These are phyloP conservation scores for Thinopyrum elongatum DNA, from an alignment of 176 grass and related monocot species.

Conservation along the genomic window DNA sequence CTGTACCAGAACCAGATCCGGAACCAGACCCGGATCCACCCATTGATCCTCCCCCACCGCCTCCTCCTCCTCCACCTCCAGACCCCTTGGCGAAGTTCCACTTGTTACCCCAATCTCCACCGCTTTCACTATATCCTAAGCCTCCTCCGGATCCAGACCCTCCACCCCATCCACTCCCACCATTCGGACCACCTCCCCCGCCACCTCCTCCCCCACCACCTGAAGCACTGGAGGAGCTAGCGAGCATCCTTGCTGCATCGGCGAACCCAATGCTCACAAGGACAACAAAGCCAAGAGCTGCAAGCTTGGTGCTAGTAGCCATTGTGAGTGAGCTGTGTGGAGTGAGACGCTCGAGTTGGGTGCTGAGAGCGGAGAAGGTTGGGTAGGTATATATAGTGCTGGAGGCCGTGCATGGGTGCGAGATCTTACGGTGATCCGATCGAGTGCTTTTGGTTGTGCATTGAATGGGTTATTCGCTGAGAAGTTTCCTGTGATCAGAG, in stretches of 20 bases:
- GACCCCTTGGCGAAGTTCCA: background rate
- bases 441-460: background rate
- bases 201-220: slow-evolving; percentile 4
- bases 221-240: background rate
- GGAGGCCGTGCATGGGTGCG: slow-evolving; percentile 3
- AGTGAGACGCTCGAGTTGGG: background rate
- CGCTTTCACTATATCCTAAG: background rate
- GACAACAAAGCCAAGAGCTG: slow-evolving; percentile 28
- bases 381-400: slow-evolving; percentile 39
- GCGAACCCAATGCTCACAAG: slow-evolving; percentile 33
- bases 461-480: background rate
- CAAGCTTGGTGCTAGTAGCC: slow-evolving; percentile 14
- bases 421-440: background rate
- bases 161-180: background rate
- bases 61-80: slow-evolving; percentile 19
- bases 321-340: background rate
- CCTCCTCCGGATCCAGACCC: background rate
- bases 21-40: background rate
- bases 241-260: slow-evolving; percentile 27
- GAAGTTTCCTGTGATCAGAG: background rate
- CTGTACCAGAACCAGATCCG: slow-evolving; percentile 19
- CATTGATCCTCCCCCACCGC: slow-evolving; percentile 7
- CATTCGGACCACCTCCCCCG: background rate
- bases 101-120: background rate
- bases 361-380: background rate